Evolutionary conservation across 305 asterid genomes (phyloP), one percentile per base, ranked within the genome.

Genomic region (Fraxinus velutina): DNA sequence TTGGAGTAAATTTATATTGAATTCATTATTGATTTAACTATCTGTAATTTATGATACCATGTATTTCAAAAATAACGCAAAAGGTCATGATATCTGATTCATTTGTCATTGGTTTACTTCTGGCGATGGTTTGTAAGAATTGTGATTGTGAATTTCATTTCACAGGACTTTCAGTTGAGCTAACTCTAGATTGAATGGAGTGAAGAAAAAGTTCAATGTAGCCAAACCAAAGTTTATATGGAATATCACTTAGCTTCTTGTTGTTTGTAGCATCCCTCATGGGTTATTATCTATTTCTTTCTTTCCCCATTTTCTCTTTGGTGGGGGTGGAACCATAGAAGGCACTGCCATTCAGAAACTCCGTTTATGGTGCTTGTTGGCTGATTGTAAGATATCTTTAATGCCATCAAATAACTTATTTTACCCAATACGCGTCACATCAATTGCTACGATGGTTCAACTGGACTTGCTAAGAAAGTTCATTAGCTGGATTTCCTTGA

Each of bases 261-360:
- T 64, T 29, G 39, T 68, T 68, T 30, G 29, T 68, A 27, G 75
- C 19, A 68, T 29, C 73, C 17, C 21, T 68, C 42, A 68, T 9
- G 15, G 36, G 75, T 29, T 29, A 27, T 68, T 68, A 68, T 29
- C 10, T 30, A 29, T 68, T 30, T 68, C 39, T 27, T 24, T 68
- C 75, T 68, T 68, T 68, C 21, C 1, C 19, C 75, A 68, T 68
- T 68, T 68, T 12, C 39, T 12, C n/a, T 68, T 13, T 4, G 73
- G 37, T 0, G 2, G 73, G 73, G 22, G 15, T 62, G 17, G 72
- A 21, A 60, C 70, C 29, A 4, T 3, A 64, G 73, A 68, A 68
- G 75, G 75, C 21, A 27, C 75, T 29, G 75, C 75, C 21, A 5
- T 68, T 68, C 75, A 68, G 74, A 68, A 29, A 29, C 75, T 68